Conservation (phyloP, 371 early-diverging fungal species). For the Gilbertella persicaria region DNA sequence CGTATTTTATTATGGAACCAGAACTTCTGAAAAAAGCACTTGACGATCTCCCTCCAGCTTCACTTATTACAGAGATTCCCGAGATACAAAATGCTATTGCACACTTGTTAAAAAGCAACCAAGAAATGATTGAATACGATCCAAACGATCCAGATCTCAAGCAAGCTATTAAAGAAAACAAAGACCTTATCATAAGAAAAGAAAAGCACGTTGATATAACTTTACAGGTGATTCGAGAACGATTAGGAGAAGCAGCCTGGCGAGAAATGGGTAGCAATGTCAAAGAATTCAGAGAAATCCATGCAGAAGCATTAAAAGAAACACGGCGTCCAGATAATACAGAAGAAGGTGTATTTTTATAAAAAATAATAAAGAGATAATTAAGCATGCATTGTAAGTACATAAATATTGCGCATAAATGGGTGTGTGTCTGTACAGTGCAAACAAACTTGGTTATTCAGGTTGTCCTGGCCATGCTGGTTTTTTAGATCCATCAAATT, state of each 20-base stretch:
- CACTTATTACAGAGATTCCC: conserved; percentile 44
- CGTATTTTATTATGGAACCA: conserved; percentile 23
- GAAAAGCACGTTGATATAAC: conserved; percentile 39
- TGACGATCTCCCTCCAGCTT: conserved; percentile 32
- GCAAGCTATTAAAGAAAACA: conserved; percentile 42
- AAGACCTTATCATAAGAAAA: conserved; percentile 35
- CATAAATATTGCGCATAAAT: too few species aligned
- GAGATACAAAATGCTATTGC: conserved; percentile 43
- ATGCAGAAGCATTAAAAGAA: conserved; percentile 10
- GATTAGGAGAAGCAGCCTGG: conserved; percentile 45
- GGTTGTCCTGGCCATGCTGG: conserved; percentile 58
- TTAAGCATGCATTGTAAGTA: too few species aligned
- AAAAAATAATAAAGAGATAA: background rate
- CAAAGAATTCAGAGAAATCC: conserved; percentile 27
- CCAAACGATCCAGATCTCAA: conserved; percentile 35
- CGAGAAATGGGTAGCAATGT: conserved; percentile 44
- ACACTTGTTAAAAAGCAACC: conserved; percentile 39
- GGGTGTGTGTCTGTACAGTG: background rate
- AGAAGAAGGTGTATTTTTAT: conserved; percentile 21
- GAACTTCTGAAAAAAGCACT: conserved; percentile 34
- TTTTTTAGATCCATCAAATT: conserved; percentile 47
- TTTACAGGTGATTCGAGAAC: conserved; percentile 35
- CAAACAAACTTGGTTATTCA: background rate
- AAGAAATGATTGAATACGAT: conserved; percentile 45
- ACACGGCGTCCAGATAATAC: background rate